These are phyloP conservation scores for Boletus rubropictus DNA, from an alignment of 768 basidiomycete species.

Conservation along the genomic window DNA sequence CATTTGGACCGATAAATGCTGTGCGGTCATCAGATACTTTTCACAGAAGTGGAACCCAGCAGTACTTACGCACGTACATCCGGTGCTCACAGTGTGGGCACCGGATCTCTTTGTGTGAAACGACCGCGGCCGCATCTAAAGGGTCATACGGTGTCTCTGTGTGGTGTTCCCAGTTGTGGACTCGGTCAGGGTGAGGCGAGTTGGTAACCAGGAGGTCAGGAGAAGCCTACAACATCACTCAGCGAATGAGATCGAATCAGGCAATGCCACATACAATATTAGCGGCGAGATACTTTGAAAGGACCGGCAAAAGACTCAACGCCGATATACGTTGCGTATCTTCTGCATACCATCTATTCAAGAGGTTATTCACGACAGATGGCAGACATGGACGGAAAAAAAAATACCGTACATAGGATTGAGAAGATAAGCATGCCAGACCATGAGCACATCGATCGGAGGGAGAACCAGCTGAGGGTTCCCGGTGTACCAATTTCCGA, in stretches of 20 bases:
- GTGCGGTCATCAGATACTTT: neutral
- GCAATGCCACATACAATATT: conserved; percentile 8
- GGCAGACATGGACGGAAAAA: neutral
- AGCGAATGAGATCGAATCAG: neutral
- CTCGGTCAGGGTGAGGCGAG: conserved; percentile 5
- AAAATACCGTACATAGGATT: conserved; percentile 30
- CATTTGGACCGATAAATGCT: conserved; percentile 37
- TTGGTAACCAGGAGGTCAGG: conserved; percentile 7
- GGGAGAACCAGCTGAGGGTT: conserved; percentile 19
- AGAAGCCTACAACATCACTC: conserved; percentile 3
- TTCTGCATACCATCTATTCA: conserved; percentile 24
- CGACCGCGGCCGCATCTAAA: conserved; percentile 18
- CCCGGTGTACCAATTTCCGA: neutral
- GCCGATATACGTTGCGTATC: conserved; percentile 4
- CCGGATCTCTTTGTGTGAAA: conserved; percentile 19
- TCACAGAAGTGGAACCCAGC: neutral
- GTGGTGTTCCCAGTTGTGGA: conserved; percentile 1
- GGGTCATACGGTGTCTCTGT: conserved; percentile 10
- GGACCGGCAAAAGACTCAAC: neutral
- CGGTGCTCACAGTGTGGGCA: conserved; percentile 28
- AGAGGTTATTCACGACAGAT: neutral
- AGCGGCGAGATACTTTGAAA: conserved; percentile 6
- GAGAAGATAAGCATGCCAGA: conserved; percentile 37
- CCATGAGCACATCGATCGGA: conserved; percentile 37
- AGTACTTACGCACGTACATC: conserved; percentile 20